These are phyloP conservation scores for Leccinum uliginosum DNA, from an alignment of 768 basidiomycete genomes.

Conservation along the genomic window DNA sequence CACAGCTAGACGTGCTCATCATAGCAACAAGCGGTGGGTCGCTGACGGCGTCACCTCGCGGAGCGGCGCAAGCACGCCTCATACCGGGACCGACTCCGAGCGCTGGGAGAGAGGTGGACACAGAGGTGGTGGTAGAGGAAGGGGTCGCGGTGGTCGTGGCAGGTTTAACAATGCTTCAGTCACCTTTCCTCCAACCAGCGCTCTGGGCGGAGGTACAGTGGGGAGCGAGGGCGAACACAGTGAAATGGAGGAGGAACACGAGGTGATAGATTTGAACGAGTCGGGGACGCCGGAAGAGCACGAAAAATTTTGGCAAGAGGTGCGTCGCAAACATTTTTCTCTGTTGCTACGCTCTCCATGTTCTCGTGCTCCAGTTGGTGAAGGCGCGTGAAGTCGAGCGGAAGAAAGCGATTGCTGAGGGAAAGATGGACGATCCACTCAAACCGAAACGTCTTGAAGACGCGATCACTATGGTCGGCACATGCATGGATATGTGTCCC, in stretches of 20 bases:
- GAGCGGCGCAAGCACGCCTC: conserved; percentile 33
- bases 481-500: conserved; percentile 93
- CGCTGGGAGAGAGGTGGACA: conserved; percentile 62
- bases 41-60: conserved; percentile 36
- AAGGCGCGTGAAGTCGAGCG: conserved; percentile 70
- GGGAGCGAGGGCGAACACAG: conserved; percentile 34
- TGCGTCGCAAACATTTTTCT: conserved; percentile 32
- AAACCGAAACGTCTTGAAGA: conserved; percentile 79
- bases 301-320: conserved; percentile 70
- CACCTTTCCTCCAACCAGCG: conserved; percentile 28
- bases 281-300: conserved; percentile 59
- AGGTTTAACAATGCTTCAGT: conserved; percentile 42
- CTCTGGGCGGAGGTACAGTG: conserved; percentile 27
- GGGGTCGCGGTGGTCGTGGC: conserved; percentile 34
- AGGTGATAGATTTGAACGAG: conserved; percentile 41
- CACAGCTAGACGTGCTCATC: conserved; percentile 28
- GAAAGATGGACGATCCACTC: conserved; percentile 84
- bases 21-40: conserved; percentile 61
- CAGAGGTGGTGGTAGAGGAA: conserved; percentile 47
- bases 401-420: conserved; percentile 71
- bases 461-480: conserved; percentile 90
- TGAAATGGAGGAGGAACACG: conserved; percentile 31
- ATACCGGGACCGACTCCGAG: conserved; percentile 41
- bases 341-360: conserved; percentile 20
- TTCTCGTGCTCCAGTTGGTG: conserved; percentile 46